Conservation (phyloP, 2,329 filamentous ascomycete species). For the Sporothrix inflata region DNA sequence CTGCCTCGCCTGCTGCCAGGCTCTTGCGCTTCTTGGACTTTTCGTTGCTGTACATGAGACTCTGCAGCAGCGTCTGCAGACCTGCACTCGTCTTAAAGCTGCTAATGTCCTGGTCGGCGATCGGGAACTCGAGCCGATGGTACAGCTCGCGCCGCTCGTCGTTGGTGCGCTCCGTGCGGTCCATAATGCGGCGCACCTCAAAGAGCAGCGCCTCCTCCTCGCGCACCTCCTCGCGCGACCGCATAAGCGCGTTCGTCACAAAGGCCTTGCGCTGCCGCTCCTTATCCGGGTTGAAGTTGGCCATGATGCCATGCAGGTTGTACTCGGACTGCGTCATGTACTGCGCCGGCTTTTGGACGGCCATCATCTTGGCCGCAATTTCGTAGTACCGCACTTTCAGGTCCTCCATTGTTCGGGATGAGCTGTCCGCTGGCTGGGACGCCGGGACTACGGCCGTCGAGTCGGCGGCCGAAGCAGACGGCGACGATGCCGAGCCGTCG, state of each 20-base stretch:
- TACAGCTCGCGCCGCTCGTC: conserved; percentile 87
- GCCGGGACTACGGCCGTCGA: conserved; percentile 55
- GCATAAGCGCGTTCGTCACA: conserved; percentile 75
- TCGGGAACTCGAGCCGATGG: conserved; percentile 80
- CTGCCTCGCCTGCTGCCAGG: conserved; percentile 62
- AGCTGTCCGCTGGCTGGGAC: conserved; percentile 46
- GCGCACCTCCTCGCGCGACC: conserved; percentile 83
- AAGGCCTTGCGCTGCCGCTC: conserved; percentile 84
- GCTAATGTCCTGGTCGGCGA: conserved; percentile 68
- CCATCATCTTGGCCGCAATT: conserved; percentile 81
- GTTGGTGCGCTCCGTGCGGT: conserved; percentile 82
- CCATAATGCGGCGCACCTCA: conserved; percentile 89
- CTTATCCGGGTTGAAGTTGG: conserved; percentile 79
- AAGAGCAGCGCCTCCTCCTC: conserved; percentile 89
- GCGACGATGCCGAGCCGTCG: conserved; percentile 45
- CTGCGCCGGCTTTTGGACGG: conserved; percentile 74
- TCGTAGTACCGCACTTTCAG: conserved; percentile 90
- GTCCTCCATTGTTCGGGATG: conserved; percentile 75
- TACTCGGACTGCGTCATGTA: conserved; percentile 90
- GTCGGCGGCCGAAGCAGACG: neutral
- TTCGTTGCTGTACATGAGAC: conserved; percentile 73
- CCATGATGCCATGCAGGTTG: conserved; percentile 79
- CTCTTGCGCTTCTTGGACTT: conserved; percentile 87
- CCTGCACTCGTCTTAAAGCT: conserved; percentile 81
- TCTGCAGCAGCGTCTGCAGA: conserved; percentile 78